Evolutionary conservation across 495 filamentous ascomycete species (phyloP).

Genomic region (Penicillium macrosclerotiorum): DNA sequence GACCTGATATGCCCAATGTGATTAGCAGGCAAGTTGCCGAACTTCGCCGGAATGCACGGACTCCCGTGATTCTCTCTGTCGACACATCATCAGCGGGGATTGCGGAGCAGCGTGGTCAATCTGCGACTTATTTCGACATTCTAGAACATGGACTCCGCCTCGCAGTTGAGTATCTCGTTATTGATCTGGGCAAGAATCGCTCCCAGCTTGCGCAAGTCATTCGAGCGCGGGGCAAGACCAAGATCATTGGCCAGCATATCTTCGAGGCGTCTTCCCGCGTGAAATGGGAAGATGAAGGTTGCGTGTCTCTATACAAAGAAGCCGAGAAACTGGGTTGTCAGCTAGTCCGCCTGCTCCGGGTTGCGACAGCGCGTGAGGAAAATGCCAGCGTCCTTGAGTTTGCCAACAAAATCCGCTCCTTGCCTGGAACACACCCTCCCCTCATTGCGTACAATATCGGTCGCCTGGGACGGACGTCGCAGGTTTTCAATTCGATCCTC

Average conservation of each 20-base stretch:
- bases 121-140: conserved; percentile 41
- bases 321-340: conserved; percentile 67
- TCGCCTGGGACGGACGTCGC: conserved; percentile 61
- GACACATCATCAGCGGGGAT: conserved; percentile 49
- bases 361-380: conserved; percentile 57
- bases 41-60: conserved; percentile 55
- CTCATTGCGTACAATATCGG: conserved; percentile 75
- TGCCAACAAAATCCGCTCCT: conserved; percentile 39
- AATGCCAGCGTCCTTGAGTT: conserved; percentile 59
- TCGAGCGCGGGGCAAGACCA: conserved; percentile 61
- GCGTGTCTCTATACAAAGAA: conserved; percentile 52
- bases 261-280: conserved; percentile 49
- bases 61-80: conserved; percentile 69
- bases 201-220: conserved; percentile 43
- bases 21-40: conserved; percentile 45
- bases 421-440: conserved; percentile 42
- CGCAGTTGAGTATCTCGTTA: conserved; percentile 68
- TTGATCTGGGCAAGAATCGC: conserved; percentile 58
- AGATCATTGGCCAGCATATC: conserved; percentile 69
- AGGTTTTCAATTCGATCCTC: conserved; percentile 65
- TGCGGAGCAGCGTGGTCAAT: conserved; percentile 16
- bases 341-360: conserved; percentile 64
- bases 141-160: conserved; percentile 68
- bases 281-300: conserved; percentile 61
- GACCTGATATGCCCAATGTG: conserved; percentile 40